Evolutionary conservation across 805 yeast genomes (phyloP).

Genomic region (Kazachstania kunashirensis): DNA sequence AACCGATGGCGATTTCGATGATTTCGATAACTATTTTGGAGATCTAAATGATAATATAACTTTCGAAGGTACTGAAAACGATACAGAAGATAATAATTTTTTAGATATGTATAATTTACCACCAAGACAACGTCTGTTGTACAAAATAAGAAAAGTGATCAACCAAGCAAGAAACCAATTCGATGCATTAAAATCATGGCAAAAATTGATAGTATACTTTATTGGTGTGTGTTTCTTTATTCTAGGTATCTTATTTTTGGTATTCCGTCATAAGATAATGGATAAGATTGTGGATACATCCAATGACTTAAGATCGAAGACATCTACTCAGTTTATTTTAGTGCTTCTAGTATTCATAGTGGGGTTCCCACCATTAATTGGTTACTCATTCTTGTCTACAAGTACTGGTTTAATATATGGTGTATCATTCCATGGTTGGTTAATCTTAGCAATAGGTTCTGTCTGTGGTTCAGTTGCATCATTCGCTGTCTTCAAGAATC

Average conservation of each 20-base stretch:
- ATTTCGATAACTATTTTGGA: constrained; percentile 10
- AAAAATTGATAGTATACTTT: constrained; percentile 11
- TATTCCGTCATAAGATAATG: constrained; percentile 22
- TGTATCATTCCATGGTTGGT: constrained; percentile 64
- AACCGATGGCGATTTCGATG: constrained; percentile 1
- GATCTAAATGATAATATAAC: constrained; percentile 11
- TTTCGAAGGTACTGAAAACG: constrained; percentile 7
- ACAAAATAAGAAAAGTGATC: constrained; percentile 11
- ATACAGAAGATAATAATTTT: constrained; percentile 22
- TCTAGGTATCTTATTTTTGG: constrained; percentile 14
- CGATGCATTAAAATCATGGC: constrained; percentile 17
- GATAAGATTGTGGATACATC: constrained; percentile 34
- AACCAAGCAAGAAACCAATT: constrained; percentile 12
- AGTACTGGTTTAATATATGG: constrained; percentile 79
- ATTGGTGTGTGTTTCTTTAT: constrained; percentile 11
- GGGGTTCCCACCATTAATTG: constrained; percentile 85
- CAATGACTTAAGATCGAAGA: constrained; percentile 34
- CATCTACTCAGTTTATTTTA: constrained; percentile 38
- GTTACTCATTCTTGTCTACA: constrained; percentile 61
- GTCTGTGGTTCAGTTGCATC: constrained; percentile 67
- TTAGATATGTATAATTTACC: constrained; percentile 26
- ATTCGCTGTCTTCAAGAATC: constrained; percentile 54
- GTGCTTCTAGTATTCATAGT: constrained; percentile 49
- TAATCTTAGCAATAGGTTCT: constrained; percentile 58
- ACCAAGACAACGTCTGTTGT: constrained; percentile 26